A percentile compares a stretch with the other conserved stretches of the same genome.
Evolutionary conservation across 768 basidiomycete genomes (phyloP).

Genomic region (Paxillus ammoniavirescens): DNA sequence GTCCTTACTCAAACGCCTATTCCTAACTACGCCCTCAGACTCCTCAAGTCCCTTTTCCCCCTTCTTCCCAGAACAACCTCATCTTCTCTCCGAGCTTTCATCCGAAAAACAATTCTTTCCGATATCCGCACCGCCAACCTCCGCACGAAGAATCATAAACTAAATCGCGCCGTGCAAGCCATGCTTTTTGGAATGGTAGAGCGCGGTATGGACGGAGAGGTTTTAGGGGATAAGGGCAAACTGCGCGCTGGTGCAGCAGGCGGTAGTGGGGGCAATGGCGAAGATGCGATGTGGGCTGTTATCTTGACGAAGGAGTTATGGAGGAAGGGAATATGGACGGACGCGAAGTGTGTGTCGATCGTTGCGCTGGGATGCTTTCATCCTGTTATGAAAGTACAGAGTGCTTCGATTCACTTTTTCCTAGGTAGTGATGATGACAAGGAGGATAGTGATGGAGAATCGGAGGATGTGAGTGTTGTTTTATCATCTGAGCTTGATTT

Average conservation of each 20-base stretch:
- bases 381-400: constrained; percentile 91
- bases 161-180: constrained; percentile 93
- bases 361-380: constrained; percentile 91
- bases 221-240: constrained; percentile 83
- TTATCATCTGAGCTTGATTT: constrained; percentile 5
- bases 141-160: constrained; percentile 88
- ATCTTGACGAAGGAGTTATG: constrained; percentile 91
- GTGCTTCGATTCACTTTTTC: constrained; percentile 94
- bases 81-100: constrained; percentile 75
- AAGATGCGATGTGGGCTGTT: constrained; percentile 98
- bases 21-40: constrained; percentile 42
- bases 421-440: constrained; percentile 82
- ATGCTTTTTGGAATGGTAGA: constrained; percentile 97
- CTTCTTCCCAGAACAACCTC: constrained; percentile 93
- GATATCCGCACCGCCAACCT: constrained; percentile 91
- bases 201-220: constrained; percentile 80
- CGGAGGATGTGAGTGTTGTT: constrained; percentile 37
- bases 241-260: constrained; percentile 41
- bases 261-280: constrained; percentile 49
- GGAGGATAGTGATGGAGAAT: constrained; percentile 72
- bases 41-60: constrained; percentile 90
- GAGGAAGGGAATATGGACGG: constrained; percentile 91
- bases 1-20: background rate
- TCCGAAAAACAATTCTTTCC: constrained; percentile 89
- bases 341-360: constrained; percentile 91